Base-by-base conservation (phyloP, 805 yeast species). In the Saccharomyces paradoxus region DNA sequence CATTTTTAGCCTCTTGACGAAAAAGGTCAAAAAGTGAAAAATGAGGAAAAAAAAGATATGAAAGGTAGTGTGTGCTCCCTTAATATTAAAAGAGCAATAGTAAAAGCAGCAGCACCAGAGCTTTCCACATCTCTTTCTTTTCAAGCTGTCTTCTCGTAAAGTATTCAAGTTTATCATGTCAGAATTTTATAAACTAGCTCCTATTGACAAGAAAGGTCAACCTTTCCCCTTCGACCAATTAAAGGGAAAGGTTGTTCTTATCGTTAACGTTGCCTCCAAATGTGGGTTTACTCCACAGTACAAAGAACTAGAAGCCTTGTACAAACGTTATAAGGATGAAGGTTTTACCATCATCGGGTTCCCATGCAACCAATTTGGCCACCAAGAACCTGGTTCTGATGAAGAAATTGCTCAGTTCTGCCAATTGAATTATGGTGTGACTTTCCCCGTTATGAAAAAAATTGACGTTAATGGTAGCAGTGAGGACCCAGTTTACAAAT, bases 341-440 rank as follows among this genome's bases (percentile, higher is more conserved):
- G 95, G 89, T 1, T 74, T 91, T 17, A 81, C 72, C 46, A 77
- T 90, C 22, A 58, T 90, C 31, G 97, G 89, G 0, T 90, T 90
- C 78, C 97, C 97, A 22, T 88, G 96, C 72, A 88, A 89, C 72
- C 96, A 89, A 68, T 90, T 90, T 67, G 92, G 87, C 31, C 74
- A 81, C 61, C 87, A 94, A 76, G 88, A 92, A 71, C 85, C 95
- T 60, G 84, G 83, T 4, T 64, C 79, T 3, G 82, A 80, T 51
- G 80, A 82, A 54, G 90, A 87, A 63, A 88, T 89, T 61, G 82
- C 81, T 17, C 70, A 77, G 50, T 87, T 87, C 74, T 89, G 97
- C 71, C 71, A 79, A 46, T 49, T 82, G 64, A 90, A 89, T 76
- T 94, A 83, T 69, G 96, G 97, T 55, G 97, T 92, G 50, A 77